Conservation (phyloP, 306 rosid genomes). For the Calophaca sinica region DNA sequence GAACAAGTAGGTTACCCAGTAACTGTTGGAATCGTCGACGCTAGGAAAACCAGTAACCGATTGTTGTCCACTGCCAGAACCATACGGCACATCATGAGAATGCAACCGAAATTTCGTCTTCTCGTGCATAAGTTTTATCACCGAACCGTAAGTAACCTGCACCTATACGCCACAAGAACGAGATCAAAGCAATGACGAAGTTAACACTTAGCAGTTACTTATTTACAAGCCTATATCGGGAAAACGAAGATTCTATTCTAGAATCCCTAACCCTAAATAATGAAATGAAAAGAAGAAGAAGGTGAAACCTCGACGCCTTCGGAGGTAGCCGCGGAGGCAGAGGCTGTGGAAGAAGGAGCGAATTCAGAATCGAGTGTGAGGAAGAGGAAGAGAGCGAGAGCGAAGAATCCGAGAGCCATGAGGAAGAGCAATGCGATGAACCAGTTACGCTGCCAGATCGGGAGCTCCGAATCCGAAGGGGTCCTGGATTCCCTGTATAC, state of each 20-base stretch:
- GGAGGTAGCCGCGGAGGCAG: conserved; percentile 59
- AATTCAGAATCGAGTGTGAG: conserved; percentile 71
- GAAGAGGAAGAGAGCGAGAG: conserved; percentile 76
- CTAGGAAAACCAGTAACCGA: conserved; percentile 90
- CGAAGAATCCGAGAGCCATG: conserved; percentile 89
- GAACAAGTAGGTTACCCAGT: conserved; percentile 66
- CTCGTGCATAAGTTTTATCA: conserved; percentile 94
- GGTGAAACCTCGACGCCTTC: conserved; percentile 87
- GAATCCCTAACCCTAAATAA: conserved; percentile 24
- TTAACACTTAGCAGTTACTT: background rate
- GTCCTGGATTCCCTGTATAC: conserved; percentile 62
- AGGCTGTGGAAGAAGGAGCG: conserved; percentile 69
- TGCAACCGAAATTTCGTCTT: conserved; percentile 87
- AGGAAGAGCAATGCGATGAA: conserved; percentile 75
- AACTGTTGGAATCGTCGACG: conserved; percentile 93
- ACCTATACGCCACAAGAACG: conserved; percentile 24
- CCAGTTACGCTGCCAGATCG: conserved; percentile 94
- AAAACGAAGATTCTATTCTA: no score
- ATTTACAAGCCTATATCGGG: background rate
- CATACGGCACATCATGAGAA: conserved; percentile 97
- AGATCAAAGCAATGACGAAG: background rate
- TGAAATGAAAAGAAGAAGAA: background rate
- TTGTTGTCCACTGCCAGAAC: conserved; percentile 99
- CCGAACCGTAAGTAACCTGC: conserved; percentile 86
- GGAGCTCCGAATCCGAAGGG: conserved; percentile 68